Conservation (phyloP, 768 basidiomycete genomes). For the Tubosaeta brunneosetosa region DNA sequence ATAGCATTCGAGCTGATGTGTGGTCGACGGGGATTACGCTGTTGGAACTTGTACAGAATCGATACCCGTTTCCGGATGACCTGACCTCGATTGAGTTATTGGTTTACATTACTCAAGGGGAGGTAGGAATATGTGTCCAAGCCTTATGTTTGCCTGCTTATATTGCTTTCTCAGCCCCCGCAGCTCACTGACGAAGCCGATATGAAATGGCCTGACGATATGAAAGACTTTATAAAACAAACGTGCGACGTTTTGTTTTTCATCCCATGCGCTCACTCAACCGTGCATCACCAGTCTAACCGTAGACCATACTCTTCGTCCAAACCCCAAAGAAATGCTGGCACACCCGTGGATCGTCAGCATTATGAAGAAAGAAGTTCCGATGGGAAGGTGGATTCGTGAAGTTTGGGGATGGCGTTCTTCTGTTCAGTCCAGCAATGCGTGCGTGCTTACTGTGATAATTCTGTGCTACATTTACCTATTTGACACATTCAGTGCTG, state of each 20-base stretch:
- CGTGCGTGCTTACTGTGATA: constrained; percentile 11
- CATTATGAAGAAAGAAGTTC: constrained; percentile 75
- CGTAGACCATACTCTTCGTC: constrained; percentile 62
- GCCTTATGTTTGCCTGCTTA: constrained; percentile 13
- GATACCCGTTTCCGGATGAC: constrained; percentile 92
- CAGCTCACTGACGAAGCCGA: constrained; percentile 70
- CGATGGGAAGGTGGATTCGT: constrained; percentile 87
- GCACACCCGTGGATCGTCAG: constrained; percentile 77
- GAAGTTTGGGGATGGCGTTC: constrained; percentile 79
- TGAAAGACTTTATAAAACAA: constrained; percentile 88
- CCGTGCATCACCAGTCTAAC: constrained; percentile 50
- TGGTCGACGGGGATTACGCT: constrained; percentile 97
- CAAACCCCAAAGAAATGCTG: constrained; percentile 79
- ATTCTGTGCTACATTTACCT: neutral
- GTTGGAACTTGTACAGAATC: constrained; percentile 88
- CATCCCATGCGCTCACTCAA: neutral
- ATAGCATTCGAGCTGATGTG: constrained; percentile 93
- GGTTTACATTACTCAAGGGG: constrained; percentile 80
- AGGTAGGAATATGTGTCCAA: constrained; percentile 41
- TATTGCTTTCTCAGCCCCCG: constrained; percentile 54
- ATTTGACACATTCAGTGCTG: constrained; percentile 8
- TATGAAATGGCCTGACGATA: constrained; percentile 66
- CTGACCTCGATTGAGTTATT: constrained; percentile 92
- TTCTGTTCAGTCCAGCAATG: constrained; percentile 24
- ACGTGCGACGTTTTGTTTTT: constrained; percentile 50